These are phyloP conservation scores for Periglandula ipomoeae DNA, from an alignment of 2,329 filamentous ascomycete genomes.

Conservation along the genomic window DNA sequence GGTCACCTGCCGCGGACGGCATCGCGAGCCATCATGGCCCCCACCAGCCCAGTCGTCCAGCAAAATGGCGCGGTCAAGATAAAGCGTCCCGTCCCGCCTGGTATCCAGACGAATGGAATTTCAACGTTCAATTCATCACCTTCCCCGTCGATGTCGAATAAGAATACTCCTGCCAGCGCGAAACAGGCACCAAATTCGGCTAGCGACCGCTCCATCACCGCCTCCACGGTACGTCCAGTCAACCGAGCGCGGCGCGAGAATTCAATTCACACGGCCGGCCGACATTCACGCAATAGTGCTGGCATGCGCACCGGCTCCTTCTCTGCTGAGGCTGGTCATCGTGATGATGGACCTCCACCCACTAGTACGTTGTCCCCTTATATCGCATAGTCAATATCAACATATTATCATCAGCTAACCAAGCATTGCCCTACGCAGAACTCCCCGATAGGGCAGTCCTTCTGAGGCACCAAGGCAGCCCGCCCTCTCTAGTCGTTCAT, in stretches of 20 bases:
- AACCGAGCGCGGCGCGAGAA: slow-evolving; percentile 52
- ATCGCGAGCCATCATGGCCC: slow-evolving; percentile 38
- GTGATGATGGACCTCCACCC: slow-evolving; percentile 37
- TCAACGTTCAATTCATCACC: slow-evolving; percentile 50
- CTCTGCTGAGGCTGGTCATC: slow-evolving; percentile 30
- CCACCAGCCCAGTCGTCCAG: slow-evolving; percentile 39
- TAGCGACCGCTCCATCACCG: slow-evolving; percentile 27
- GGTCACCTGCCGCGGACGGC: slow-evolving; percentile 6
- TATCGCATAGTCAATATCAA: not conserved
- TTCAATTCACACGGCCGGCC: slow-evolving; percentile 31
- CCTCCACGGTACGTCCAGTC: slow-evolving; percentile 37
- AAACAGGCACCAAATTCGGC: slow-evolving; percentile 28
- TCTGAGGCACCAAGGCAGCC: slow-evolving; percentile 64
- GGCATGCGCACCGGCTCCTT: slow-evolving; percentile 40
- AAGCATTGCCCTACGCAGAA: slow-evolving; percentile 36
- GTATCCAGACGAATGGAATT: slow-evolving; percentile 57
- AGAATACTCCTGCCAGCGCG: slow-evolving; percentile 39
- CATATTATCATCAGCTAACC: slow-evolving; percentile 1
- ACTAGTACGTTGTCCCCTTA: slow-evolving; percentile 32
- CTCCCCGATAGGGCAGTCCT: slow-evolving; percentile 69
- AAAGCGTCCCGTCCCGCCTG: slow-evolving; percentile 58
- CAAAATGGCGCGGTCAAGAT: slow-evolving; percentile 45
- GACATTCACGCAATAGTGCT: slow-evolving; percentile 41
- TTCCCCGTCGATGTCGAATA: slow-evolving; percentile 47
- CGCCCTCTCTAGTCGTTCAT: slow-evolving; percentile 80